Conservation (phyloP, 345 rosid species). For the Dipteronia sinensis region DNA sequence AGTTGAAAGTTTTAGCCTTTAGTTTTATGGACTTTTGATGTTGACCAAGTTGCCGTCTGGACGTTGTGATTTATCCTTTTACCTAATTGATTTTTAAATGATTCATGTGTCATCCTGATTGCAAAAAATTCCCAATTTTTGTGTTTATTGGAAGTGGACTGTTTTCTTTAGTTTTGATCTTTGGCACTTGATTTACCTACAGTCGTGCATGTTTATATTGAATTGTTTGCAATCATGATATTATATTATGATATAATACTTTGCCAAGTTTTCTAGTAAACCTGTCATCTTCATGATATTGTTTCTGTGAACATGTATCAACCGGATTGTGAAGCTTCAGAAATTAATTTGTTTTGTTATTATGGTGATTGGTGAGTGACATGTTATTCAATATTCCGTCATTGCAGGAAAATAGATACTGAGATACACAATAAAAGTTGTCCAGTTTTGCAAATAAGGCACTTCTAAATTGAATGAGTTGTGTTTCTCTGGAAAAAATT, state of each 20-base stretch:
- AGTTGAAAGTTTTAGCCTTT: background rate
- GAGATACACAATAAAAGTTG: background rate
- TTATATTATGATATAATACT: background rate
- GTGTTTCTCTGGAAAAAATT: background rate
- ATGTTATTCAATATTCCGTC: background rate
- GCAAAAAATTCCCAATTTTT: background rate
- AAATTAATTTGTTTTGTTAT: background rate
- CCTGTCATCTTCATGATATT: background rate
- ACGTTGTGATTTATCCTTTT: background rate
- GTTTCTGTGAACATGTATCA: no score
- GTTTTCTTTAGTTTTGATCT: background rate
- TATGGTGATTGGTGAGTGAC: background rate
- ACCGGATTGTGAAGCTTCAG: background rate
- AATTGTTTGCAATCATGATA: background rate
- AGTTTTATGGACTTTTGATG: conserved; percentile 4
- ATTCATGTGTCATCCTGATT: background rate
- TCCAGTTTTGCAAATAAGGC: background rate
- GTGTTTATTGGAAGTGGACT: background rate
- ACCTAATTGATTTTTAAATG: background rate
- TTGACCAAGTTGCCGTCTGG: background rate
- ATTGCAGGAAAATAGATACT: background rate
- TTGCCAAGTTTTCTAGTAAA: background rate
- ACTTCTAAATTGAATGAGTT: background rate
- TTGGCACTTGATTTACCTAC: background rate
- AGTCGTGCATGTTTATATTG: background rate